Base-by-base conservation (phyloP, 495 filamentous ascomycete species). In the Amorphotheca resinae region DNA sequence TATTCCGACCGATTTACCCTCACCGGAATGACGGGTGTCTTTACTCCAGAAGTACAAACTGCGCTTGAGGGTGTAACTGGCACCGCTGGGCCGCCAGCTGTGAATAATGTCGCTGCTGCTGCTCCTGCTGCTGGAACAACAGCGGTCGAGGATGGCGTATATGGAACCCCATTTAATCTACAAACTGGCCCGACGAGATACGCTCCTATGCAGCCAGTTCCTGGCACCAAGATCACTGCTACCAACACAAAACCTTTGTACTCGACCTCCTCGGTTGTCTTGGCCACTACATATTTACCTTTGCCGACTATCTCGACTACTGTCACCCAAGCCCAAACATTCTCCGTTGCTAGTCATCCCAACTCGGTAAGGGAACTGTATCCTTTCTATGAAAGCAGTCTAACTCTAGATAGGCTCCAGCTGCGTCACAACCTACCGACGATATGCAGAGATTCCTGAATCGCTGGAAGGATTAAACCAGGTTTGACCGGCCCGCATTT, bases 151-250 rank as follows among this genome's bases (percentile, higher is more conserved):
- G 58, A 15, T 48, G 57, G 50, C 11, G 44, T 52, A 17, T 75
- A 68, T 38, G 68, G 57, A 1, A 64, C 81, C 17, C 70, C 75
- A 1, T 87, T 81, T 52, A 66, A 65, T 6, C 47, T 68, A 45
- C 82, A 87, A 54, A 72, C 67, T 7, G 82, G 82, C 4, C 46
- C 63, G 26, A 83, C 70, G 3, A 71, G 69, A 56, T 86, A 80
- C 60, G 82, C 82, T 20, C 82, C 81, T 1, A 80, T 84, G 80
- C 77, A 80, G 42, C 72, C 69, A 38, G 65, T 73, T 26, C 80
- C 82, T 11, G 70, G 69, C 9, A 79, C 70, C 14, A 74, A 74
- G 34, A 85, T 87, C 41, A 77, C 73, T 15, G 69, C 67, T 11
- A 61, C 57, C 12, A 68, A 73, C 44, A 64, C 62, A 1, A 72